These are phyloP conservation scores for Ogataea chonburiensis DNA, from an alignment of 805 yeast genomes.

Conservation along the genomic window DNA sequence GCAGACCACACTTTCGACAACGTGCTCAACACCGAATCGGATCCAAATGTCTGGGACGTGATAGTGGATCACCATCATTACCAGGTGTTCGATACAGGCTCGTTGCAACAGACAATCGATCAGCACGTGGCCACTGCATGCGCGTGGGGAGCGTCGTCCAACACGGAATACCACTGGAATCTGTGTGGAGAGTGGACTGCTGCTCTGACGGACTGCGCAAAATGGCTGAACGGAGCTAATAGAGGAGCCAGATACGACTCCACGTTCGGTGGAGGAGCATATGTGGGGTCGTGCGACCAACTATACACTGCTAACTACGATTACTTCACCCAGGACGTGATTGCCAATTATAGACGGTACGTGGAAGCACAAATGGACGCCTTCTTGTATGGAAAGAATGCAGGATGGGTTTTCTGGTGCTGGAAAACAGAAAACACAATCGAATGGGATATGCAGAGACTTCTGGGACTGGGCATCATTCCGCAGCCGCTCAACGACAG, in stretches of 20 bases:
- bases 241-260: constrained; percentile 82
- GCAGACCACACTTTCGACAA: constrained; percentile 61
- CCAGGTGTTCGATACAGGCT: constrained; percentile 72
- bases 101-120: constrained; percentile 57
- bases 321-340: constrained; percentile 61
- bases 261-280: constrained; percentile 37
- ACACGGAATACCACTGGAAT: constrained; percentile 64
- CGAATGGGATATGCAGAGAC: constrained; percentile 81
- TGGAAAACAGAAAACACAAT: constrained; percentile 82
- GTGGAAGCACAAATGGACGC: constrained; percentile 93
- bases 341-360: constrained; percentile 59
- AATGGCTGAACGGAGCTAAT: constrained; percentile 85
- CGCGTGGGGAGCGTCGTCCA: constrained; percentile 43
- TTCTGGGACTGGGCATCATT: constrained; percentile 59
- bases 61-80: constrained; percentile 88
- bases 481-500: constrained; percentile 67
- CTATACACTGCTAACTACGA: constrained; percentile 39
- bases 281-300: constrained; percentile 63
- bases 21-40: constrained; percentile 41
- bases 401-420: constrained; percentile 94
- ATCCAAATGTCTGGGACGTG: constrained; percentile 50
- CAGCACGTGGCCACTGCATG: constrained; percentile 59
- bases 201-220: constrained; percentile 88
- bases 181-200: constrained; percentile 89
- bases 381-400: constrained; percentile 45